Conservation (phyloP, 345 rosid genomes). For the Rhodomyrtus tomentosa region DNA sequence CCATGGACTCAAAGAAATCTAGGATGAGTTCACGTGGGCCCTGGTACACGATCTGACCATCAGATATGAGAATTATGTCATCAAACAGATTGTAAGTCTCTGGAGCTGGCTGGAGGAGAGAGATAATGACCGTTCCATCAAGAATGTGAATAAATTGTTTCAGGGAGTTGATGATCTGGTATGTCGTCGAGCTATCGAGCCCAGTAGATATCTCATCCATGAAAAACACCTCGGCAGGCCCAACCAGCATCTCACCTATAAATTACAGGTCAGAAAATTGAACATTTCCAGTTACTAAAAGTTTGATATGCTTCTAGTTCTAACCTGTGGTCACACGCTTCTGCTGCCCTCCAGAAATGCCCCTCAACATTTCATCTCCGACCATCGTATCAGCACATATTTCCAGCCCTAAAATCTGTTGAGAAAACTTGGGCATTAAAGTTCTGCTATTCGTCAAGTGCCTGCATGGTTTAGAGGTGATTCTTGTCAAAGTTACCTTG, state of each 20-base stretch:
- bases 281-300: background rate
- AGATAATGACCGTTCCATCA: conserved; percentile 49
- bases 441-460: background rate
- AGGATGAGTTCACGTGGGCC: conserved; percentile 53
- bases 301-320: background rate
- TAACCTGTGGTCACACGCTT: conserved; percentile 34
- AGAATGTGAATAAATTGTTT: conserved; percentile 43
- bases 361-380: conserved; percentile 28
- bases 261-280: background rate
- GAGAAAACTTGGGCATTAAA: background rate
- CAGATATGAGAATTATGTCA: conserved; percentile 54
- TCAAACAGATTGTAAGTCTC: conserved; percentile 71
- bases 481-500: conserved; percentile 20
- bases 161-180: conserved; percentile 47
- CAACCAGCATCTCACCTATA: conserved; percentile 67
- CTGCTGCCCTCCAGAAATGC: conserved; percentile 31
- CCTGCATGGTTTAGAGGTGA: background rate
- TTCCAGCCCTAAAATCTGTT: conserved; percentile 25
- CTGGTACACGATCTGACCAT: conserved; percentile 58
- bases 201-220: conserved; percentile 86
- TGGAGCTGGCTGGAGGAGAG: conserved; percentile 83
- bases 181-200: conserved; percentile 67
- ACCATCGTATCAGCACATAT: conserved; percentile 24
- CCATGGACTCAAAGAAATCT: conserved; percentile 45
- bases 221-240: conserved; percentile 48